These are phyloP conservation scores for Saccharomycopsis synnaedendra DNA, from an alignment of 805 yeast genomes.

Conservation along the genomic window DNA sequence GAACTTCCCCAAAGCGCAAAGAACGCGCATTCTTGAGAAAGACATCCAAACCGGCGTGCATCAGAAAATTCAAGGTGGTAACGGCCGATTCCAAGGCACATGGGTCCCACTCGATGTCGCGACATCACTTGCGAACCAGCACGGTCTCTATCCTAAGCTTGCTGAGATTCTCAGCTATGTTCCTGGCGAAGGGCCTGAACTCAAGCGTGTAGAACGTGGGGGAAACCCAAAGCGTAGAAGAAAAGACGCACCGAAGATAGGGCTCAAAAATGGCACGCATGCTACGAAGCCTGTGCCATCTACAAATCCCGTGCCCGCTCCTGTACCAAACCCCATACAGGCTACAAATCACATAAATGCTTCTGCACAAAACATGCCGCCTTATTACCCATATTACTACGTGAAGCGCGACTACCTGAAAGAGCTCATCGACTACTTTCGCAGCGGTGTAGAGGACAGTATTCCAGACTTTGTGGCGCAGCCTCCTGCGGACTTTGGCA, in stretches of 20 bases:
- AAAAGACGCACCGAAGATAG: too few species aligned
- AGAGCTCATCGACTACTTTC: slow-evolving; percentile 12
- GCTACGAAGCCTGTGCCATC: too few species aligned
- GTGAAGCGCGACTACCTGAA: neutral
- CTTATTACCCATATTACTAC: slow-evolving; percentile 1
- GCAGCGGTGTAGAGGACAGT: slow-evolving; percentile 17
- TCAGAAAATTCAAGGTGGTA: slow-evolving; percentile 78
- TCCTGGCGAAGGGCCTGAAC: slow-evolving; percentile 25
- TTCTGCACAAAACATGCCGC: neutral
- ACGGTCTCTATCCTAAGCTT: slow-evolving; percentile 39
- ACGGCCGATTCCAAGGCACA: slow-evolving; percentile 77
- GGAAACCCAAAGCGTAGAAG: too few species aligned
- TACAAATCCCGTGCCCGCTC: too few species aligned
- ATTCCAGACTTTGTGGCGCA: slow-evolving; percentile 28
- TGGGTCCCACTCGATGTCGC: slow-evolving; percentile 73
- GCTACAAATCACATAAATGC: neutral
- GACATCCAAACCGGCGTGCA: slow-evolving; percentile 61
- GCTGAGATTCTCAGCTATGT: slow-evolving; percentile 42
- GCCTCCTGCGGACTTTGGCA: slow-evolving; percentile 48
- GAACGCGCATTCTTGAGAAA: slow-evolving; percentile 65
- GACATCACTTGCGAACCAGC: slow-evolving; percentile 38
- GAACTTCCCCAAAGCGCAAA: slow-evolving; percentile 63
- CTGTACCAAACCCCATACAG: too few species aligned
- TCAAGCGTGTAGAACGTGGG: too few species aligned
- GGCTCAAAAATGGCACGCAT: too few species aligned